phyloP scores from a whole-genome alignment of 2,329 filamentous ascomycete species.

The Beauveria varroae region DNA sequence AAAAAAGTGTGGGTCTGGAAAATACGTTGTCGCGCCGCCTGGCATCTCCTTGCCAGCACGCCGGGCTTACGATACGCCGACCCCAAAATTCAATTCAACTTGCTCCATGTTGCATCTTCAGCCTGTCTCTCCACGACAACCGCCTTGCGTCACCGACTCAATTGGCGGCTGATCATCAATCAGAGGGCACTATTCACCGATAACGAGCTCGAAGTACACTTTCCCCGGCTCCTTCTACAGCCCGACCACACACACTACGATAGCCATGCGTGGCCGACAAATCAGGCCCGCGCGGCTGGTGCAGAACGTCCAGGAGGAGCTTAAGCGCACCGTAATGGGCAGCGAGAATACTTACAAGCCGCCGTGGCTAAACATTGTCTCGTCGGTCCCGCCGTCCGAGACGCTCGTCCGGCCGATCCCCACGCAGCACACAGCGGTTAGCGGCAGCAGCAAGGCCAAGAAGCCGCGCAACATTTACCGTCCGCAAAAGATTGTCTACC shows the following conservation, averaged over 20 bases:
- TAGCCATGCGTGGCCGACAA: slow-evolving; percentile 34
- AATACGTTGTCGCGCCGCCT: background rate
- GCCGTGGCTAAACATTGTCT: slow-evolving; percentile 45
- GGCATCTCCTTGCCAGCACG: slow-evolving; percentile 10
- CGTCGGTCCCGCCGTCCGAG: slow-evolving; percentile 50
- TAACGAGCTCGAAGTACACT: background rate
- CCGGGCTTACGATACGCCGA: slow-evolving; percentile 26
- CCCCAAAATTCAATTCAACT: slow-evolving; percentile 15
- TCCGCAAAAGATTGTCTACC: slow-evolving; percentile 69
- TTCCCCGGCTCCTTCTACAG: background rate
- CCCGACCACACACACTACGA: slow-evolving; percentile 11
- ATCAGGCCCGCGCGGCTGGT: slow-evolving; percentile 40
- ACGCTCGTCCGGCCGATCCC: slow-evolving; percentile 47
- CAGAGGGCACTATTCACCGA: background rate
- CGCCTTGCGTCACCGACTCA: slow-evolving; percentile 5
- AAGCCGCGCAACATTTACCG: slow-evolving; percentile 69
- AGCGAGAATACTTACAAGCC: slow-evolving; percentile 26
- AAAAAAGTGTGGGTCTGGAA: slow-evolving; percentile 6
- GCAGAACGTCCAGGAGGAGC: slow-evolving; percentile 35
- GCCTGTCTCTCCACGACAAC: slow-evolving; percentile 15
- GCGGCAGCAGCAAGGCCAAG: slow-evolving; percentile 31
- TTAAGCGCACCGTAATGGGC: slow-evolving; percentile 33
- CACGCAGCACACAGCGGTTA: slow-evolving; percentile 33
- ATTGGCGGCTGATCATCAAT: background rate
- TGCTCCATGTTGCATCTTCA: background rate